Percentiles rank a stretch among this genome's conserved stretches.
phyloP scores from a whole-genome alignment of 108 stramenopile genomes.

The Licmophora abbreviata region DNA sequence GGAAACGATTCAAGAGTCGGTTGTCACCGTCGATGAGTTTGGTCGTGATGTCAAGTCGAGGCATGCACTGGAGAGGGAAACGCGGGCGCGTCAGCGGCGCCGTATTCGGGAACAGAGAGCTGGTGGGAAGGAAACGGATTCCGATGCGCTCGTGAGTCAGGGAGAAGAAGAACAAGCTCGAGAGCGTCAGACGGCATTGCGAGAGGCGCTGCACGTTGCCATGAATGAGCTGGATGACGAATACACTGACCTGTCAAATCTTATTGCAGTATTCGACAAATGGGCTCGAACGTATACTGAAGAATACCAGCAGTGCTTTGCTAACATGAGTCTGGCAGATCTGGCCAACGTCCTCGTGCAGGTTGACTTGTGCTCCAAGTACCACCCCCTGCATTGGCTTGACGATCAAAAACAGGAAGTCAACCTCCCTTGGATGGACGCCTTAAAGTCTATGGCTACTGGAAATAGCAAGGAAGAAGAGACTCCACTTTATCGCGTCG shows the following conservation, averaged over 20 bases:
- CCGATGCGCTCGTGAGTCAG: conserved; percentile 6
- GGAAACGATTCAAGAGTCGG: background rate
- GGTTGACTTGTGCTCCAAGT: conserved; percentile 40
- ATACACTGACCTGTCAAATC: conserved; percentile 33
- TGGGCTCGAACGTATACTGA: conserved; percentile 51
- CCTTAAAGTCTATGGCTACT: background rate
- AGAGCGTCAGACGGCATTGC: conserved; percentile 30
- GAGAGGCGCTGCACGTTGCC: conserved; percentile 46
- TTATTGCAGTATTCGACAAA: conserved; percentile 34
- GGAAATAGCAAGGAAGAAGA: background rate
- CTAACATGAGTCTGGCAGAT: conserved; percentile 55
- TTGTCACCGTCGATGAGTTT: conserved; percentile 64
- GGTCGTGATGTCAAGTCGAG: conserved; percentile 66
- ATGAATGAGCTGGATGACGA: conserved; percentile 50
- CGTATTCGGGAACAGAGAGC: conserved; percentile 7
- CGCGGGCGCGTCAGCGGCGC: conserved; percentile 23
- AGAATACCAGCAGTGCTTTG: conserved; percentile 65
- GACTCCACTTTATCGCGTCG: conserved; percentile 2
- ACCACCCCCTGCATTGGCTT: conserved; percentile 6
- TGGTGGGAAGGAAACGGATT: conserved; percentile 1
- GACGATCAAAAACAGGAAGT: background rate
- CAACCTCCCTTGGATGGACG: background rate
- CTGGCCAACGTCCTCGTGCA: conserved; percentile 47
- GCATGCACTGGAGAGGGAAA: conserved; percentile 38
- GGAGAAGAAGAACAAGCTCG: conserved; percentile 12